These are phyloP conservation scores for Nelumbo lutea DNA, from an alignment of 164 flowering plant genomes.

Conservation along the genomic window DNA sequence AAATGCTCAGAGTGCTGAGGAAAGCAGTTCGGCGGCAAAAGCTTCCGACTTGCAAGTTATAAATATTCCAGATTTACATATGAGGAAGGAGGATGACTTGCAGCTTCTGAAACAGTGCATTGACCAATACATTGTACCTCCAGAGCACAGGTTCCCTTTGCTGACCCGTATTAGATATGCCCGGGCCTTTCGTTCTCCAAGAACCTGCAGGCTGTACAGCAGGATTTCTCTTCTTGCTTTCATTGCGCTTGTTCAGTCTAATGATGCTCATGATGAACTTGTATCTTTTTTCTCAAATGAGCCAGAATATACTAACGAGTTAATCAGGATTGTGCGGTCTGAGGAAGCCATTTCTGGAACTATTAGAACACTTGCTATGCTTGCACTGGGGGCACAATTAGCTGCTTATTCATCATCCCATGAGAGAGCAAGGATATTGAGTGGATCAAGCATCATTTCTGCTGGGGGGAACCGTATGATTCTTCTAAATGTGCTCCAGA, in stretches of 20 bases:
- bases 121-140: conserved; percentile 66
- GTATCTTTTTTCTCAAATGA: conserved; percentile 93
- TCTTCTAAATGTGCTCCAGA: conserved; percentile 89
- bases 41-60: conserved; percentile 50
- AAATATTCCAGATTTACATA: conserved; percentile 72
- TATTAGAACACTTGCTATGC: conserved; percentile 83
- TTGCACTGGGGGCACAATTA: conserved; percentile 86
- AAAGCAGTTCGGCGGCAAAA: conserved; percentile 25
- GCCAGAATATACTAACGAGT: conserved; percentile 93
- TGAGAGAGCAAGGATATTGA: conserved; percentile 85
- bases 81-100: conserved; percentile 77
- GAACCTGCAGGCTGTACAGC: conserved; percentile 75
- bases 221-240: conserved; percentile 92
- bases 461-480: conserved; percentile 89
- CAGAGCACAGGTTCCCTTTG: conserved; percentile 77
- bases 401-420: conserved; percentile 93
- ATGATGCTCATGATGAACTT: conserved; percentile 91
- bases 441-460: conserved; percentile 87
- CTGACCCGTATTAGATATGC: conserved; percentile 93
- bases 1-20: conserved; percentile 30
- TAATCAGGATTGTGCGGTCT: conserved; percentile 83
- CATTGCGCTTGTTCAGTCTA: conserved; percentile 91
- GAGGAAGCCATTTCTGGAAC: conserved; percentile 74
- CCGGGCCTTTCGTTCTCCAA: conserved; percentile 74
- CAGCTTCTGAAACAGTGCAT: conserved; percentile 61